Conservation (phyloP, 805 yeast genomes). For the Kazachstania kunashirensis region DNA sequence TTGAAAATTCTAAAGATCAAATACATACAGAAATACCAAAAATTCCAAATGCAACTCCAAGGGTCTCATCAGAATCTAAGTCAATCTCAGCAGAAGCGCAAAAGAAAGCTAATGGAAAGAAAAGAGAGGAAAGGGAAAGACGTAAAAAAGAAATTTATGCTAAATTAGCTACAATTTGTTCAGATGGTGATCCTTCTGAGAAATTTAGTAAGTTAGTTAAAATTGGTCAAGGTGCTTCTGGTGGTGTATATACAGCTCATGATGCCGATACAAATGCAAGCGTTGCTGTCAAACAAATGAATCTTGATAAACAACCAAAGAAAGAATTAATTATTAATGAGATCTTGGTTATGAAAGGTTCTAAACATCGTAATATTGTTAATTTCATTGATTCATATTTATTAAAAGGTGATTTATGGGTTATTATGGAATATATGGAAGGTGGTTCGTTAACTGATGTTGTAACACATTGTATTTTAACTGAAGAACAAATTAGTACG, state of each 20-base stretch:
- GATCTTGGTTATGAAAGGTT: slow-evolving; percentile 89
- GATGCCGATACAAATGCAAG: slow-evolving; percentile 43
- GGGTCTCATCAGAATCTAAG: slow-evolving; percentile 3
- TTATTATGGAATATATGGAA: slow-evolving; percentile 98
- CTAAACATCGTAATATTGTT: slow-evolving; percentile 84
- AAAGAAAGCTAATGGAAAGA: slow-evolving; percentile 38
- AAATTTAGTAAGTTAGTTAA: slow-evolving; percentile 61
- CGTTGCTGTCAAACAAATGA: slow-evolving; percentile 97
- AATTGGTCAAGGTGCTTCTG: slow-evolving; percentile 97
- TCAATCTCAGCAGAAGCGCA: slow-evolving; percentile 10
- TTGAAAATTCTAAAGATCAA: neutral
- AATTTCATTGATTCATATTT: slow-evolving; percentile 83
- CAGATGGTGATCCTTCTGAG: slow-evolving; percentile 73
- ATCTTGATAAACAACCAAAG: slow-evolving; percentile 86
- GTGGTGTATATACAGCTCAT: slow-evolving; percentile 89
- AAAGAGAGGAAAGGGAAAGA: slow-evolving; percentile 69
- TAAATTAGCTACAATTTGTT: slow-evolving; percentile 65
- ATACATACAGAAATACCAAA: neutral
- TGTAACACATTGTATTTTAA: slow-evolving; percentile 77
- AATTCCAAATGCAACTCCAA: slow-evolving; percentile 1
- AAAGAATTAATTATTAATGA: slow-evolving; percentile 92
- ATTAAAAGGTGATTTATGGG: slow-evolving; percentile 81
- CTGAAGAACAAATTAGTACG: slow-evolving; percentile 91
- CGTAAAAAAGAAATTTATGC: slow-evolving; percentile 38
- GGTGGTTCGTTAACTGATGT: slow-evolving; percentile 96